These are phyloP conservation scores for Excoecaria agallocha DNA, from an alignment of 345 rosid genomes.

Conservation along the genomic window DNA sequence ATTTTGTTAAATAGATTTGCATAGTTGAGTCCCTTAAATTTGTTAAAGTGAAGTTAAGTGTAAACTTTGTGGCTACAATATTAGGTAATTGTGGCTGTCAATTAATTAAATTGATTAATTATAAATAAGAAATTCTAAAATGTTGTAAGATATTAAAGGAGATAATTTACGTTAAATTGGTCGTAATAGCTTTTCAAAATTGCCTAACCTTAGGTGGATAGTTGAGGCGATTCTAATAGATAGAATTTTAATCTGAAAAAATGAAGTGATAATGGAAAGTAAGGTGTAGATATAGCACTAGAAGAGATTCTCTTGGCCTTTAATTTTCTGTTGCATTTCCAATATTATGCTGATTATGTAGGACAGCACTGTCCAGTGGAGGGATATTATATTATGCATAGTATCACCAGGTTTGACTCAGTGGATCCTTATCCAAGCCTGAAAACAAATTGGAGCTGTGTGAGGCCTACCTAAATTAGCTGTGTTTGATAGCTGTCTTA, in stretches of 20 bases:
- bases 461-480: not conserved
- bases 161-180: too few relatives aligned
- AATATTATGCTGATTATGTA: not conserved
- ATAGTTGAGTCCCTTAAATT: too few relatives aligned
- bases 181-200: too few relatives aligned
- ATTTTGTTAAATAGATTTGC: too few relatives aligned
- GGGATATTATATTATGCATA: not conserved
- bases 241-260: not conserved
- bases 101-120: too few relatives aligned
- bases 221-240: not conserved
- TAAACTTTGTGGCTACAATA: too few relatives aligned
- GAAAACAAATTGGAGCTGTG: not conserved
- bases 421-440: not conserved
- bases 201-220: not conserved
- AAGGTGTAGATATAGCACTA: not conserved
- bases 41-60: too few relatives aligned
- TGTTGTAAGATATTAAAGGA: too few relatives aligned
- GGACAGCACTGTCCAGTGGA: constrained; percentile 3
- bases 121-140: too few relatives aligned
- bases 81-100: too few relatives aligned
- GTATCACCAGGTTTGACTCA: constrained; percentile 1
- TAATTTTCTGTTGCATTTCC: not conserved
- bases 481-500: not conserved
- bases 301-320: constrained; percentile 11
- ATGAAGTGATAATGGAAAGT: constrained; percentile 1